Evolutionary conservation across 1,284 basidiomycete species (phyloP).

Genomic region (Chiua sp.): DNA sequence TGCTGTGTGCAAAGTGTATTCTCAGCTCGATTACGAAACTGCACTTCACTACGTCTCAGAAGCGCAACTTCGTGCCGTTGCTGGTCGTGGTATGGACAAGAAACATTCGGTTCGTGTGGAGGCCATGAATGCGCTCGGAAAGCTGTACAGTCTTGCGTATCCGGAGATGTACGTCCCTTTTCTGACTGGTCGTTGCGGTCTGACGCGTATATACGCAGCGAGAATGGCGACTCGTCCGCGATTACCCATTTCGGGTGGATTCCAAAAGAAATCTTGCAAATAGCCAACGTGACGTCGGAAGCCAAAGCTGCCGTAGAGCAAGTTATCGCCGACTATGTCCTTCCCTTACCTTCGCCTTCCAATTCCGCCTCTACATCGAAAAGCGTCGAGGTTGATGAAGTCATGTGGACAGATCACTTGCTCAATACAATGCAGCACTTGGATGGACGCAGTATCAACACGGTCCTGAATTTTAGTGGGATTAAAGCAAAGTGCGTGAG

Average conservation of each 20-base stretch:
- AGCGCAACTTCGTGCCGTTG: slow-evolving; percentile 66
- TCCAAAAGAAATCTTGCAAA: slow-evolving; percentile 74
- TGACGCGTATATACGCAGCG: slow-evolving; percentile 54
- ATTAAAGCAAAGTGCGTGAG: slow-evolving; percentile 57
- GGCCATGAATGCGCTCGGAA: slow-evolving; percentile 80
- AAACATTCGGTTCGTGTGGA: slow-evolving; percentile 86
- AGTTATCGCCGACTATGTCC: slow-evolving; percentile 74
- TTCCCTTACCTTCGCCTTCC: slow-evolving; percentile 73
- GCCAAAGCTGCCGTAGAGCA: slow-evolving; percentile 67
- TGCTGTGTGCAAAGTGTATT: slow-evolving; percentile 83
- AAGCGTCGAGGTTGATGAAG: slow-evolving; percentile 71
- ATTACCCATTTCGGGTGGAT: slow-evolving; percentile 94
- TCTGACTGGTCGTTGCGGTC: not conserved
- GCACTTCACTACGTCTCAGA: slow-evolving; percentile 83
- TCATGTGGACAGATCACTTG: slow-evolving; percentile 85
- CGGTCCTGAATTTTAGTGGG: slow-evolving; percentile 66
- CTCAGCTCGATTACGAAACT: slow-evolving; percentile 90
- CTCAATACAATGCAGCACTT: slow-evolving; percentile 77
- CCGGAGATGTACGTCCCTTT: slow-evolving; percentile 80
- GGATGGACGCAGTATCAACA: slow-evolving; percentile 64
- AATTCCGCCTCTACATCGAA: slow-evolving; percentile 51
- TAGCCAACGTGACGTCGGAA: slow-evolving; percentile 56
- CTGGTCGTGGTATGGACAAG: slow-evolving; percentile 83
- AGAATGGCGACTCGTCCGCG: slow-evolving; percentile 78
- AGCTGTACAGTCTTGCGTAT: slow-evolving; percentile 83